Evolutionary conservation across 129 eudicot species (phyloP).

Genomic region (Tagetes erecta): DNA sequence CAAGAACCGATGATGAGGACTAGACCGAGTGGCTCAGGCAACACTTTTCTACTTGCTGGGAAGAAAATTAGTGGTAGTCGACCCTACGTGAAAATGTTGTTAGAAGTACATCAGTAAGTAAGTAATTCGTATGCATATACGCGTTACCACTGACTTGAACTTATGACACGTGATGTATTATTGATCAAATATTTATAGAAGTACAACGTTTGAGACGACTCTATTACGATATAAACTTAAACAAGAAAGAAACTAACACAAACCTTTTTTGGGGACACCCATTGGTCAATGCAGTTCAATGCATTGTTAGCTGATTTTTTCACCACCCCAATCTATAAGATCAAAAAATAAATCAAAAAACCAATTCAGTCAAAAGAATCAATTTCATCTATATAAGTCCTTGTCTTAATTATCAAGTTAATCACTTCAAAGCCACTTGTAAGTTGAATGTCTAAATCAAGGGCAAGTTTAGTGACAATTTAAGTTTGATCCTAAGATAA

Average conservation of each 20-base stretch:
- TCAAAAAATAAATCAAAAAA: neutral
- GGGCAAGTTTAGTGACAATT: too few species aligned
- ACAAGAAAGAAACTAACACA: conserved; percentile 8
- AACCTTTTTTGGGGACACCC: conserved; percentile 87
- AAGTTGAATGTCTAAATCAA: too few species aligned
- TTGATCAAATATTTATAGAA: too few species aligned
- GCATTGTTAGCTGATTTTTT: conserved; percentile 57
- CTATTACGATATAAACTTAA: neutral
- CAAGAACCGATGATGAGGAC: conserved; percentile 75
- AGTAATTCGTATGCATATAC: neutral
- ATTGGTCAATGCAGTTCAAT: conserved; percentile 59
- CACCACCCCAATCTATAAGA: conserved; percentile 69
- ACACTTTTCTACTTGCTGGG: conserved; percentile 61
- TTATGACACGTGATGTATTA: neutral
- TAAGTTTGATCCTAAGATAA: too few species aligned
- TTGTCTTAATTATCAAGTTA: neutral
- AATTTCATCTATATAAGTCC: neutral
- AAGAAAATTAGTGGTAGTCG: conserved; percentile 59
- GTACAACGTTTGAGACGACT: too few species aligned
- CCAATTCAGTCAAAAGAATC: too few species aligned
- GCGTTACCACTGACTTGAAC: neutral
- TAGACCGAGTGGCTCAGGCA: conserved; percentile 85
- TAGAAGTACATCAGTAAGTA: neutral
- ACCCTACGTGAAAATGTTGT: conserved; percentile 41
- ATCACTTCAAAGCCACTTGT: too few species aligned